These are phyloP conservation scores for Xenoacremonium recifei DNA, from an alignment of 2,329 filamentous ascomycete species.

Conservation along the genomic window DNA sequence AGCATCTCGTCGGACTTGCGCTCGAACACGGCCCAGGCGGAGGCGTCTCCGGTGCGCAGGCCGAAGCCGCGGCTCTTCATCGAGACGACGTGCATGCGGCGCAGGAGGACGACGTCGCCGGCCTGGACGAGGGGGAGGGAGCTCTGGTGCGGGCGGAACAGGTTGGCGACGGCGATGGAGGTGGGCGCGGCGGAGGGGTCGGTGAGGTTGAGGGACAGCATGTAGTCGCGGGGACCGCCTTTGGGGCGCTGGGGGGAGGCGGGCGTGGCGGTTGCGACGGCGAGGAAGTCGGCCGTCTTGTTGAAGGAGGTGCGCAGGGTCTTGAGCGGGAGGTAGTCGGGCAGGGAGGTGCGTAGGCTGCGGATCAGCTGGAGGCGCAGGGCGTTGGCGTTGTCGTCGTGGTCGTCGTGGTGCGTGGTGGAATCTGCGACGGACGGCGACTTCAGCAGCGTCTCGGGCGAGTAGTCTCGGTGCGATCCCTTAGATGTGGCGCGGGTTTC, in stretches of 20 bases:
- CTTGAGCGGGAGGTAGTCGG: constrained; percentile 53
- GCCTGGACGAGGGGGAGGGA: constrained; percentile 53
- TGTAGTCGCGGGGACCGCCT: constrained; percentile 57
- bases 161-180: constrained; percentile 51
- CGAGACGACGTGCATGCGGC: constrained; percentile 53
- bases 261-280: constrained; percentile 51
- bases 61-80: constrained; percentile 56
- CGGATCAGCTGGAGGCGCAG: constrained; percentile 47
- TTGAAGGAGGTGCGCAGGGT: constrained; percentile 48
- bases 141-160: constrained; percentile 58
- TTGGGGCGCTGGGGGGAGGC: constrained; percentile 54
- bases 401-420: constrained; percentile 22
- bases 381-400: constrained; percentile 29
- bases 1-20: constrained; percentile 36
- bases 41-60: constrained; percentile 52
- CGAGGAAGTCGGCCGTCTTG: constrained; percentile 53
- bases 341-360: constrained; percentile 47
- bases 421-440: constrained; percentile 29
- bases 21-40: constrained; percentile 63
- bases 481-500: constrained; percentile 22
- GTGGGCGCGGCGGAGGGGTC: constrained; percentile 54
- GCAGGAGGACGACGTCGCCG: constrained; percentile 59
- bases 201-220: constrained; percentile 56
- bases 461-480: constrained; percentile 16
- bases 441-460: constrained; percentile 18